Percentiles rank a stretch among this genome's conserved stretches.
These are phyloP conservation scores for Jacaranda copaia DNA, from an alignment of 257 asterid species.

Conservation along the genomic window DNA sequence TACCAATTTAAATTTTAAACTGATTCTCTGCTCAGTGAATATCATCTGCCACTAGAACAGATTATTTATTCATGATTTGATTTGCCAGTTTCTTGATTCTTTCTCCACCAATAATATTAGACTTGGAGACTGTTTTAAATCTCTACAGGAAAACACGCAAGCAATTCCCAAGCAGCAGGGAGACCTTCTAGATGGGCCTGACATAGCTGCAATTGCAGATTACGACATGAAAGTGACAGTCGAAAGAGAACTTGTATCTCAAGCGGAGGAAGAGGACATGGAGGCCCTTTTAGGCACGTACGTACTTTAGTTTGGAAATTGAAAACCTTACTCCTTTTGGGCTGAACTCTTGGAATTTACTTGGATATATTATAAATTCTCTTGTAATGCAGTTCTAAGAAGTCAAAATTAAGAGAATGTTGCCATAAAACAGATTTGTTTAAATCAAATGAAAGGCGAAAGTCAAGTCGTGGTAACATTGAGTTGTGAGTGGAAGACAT, in stretches of 20 bases:
- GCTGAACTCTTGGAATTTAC: slow-evolving; percentile 2
- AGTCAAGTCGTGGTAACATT: too few species aligned
- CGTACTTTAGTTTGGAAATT: slow-evolving; percentile 48
- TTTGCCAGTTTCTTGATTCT: slow-evolving; percentile 18
- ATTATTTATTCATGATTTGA: slow-evolving; percentile 16
- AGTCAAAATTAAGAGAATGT: slow-evolving; percentile 20
- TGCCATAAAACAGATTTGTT: slow-evolving; percentile 15
- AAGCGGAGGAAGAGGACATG: slow-evolving; percentile 99
- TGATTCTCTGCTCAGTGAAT: slow-evolving; percentile 23
- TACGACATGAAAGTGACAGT: slow-evolving; percentile 87
- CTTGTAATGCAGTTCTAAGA: slow-evolving; percentile 7
- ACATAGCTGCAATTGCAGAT: slow-evolving; percentile 45
- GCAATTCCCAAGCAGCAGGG: slow-evolving; percentile 63
- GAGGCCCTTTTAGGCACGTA: slow-evolving; percentile 99
- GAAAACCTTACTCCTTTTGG: slow-evolving; percentile 3
- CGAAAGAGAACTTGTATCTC: slow-evolving; percentile 96
- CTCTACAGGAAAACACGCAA: slow-evolving; percentile 77
- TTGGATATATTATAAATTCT: slow-evolving; percentile 13
- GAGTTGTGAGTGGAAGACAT: background rate
- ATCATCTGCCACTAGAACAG: slow-evolving; percentile 7
- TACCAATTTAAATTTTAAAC: slow-evolving; percentile 29
- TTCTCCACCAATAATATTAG: slow-evolving; percentile 29
- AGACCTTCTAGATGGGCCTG: slow-evolving; percentile 57
- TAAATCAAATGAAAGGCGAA: background rate
- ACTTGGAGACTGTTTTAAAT: slow-evolving; percentile 28